phyloP scores from a whole-genome alignment of 2,329 filamentous ascomycete species.

The Xylariales sp. region DNA sequence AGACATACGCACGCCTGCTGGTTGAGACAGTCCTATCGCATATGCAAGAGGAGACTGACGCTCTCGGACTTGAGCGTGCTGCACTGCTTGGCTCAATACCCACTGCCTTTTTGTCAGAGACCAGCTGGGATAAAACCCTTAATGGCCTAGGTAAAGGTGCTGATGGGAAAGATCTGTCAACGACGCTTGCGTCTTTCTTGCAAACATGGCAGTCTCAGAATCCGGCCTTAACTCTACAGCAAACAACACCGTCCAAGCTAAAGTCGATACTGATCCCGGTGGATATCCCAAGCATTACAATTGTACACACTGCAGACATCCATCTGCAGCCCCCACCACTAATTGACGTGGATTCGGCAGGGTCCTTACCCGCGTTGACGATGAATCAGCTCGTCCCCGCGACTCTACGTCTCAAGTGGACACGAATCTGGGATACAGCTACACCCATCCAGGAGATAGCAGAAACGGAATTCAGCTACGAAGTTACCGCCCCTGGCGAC shows the following conservation, averaged over 20 bases:
- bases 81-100: constrained; percentile 48
- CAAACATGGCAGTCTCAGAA: constrained; percentile 32
- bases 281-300: constrained; percentile 76
- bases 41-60: constrained; percentile 38
- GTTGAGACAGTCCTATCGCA: constrained; percentile 39
- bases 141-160: constrained; percentile 41
- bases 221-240: constrained; percentile 25
- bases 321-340: constrained; percentile 37
- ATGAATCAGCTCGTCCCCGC: constrained; percentile 63
- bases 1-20: constrained; percentile 43
- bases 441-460: constrained; percentile 24
- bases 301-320: constrained; percentile 76
- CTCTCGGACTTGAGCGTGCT: constrained; percentile 52
- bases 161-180: constrained; percentile 28
- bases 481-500: constrained; percentile 68
- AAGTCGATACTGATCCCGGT: constrained; percentile 81
- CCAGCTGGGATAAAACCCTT: constrained; percentile 47
- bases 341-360: constrained; percentile 11
- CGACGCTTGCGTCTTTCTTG: constrained; percentile 28
- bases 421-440: constrained; percentile 55
- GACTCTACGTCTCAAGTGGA: constrained; percentile 58
- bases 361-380: constrained; percentile 38
- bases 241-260: constrained; percentile 33
- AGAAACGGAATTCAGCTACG: constrained; percentile 74
- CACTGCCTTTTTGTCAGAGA: constrained; percentile 40